Evolutionary conservation across 495 filamentous ascomycete species (phyloP).

Genomic region (Sordaria brevicollis): DNA sequence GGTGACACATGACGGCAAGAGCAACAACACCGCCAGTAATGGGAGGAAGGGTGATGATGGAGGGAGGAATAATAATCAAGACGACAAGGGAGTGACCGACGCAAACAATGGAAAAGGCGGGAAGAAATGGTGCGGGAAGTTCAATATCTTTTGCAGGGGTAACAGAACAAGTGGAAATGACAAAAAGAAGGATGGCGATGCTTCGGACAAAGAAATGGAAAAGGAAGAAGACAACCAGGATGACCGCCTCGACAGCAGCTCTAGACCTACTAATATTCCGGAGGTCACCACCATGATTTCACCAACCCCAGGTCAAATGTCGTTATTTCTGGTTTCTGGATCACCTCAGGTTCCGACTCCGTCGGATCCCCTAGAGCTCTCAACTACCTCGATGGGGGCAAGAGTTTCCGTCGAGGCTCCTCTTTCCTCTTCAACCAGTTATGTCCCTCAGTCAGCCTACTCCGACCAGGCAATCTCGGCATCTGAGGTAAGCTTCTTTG

Average conservation of each 20-base stretch:
- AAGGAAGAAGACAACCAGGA: slow-evolving; percentile 3
- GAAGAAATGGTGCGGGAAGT: slow-evolving; percentile 1
- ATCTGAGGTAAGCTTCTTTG: slow-evolving; percentile 6
- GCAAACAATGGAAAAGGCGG: slow-evolving; percentile 8
- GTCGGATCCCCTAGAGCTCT: background rate
- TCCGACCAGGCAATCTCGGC: background rate
- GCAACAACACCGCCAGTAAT: background rate
- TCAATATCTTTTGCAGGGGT: slow-evolving; percentile 3
- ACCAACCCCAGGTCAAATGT: background rate
- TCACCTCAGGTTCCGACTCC: background rate
- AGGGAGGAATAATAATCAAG: background rate
- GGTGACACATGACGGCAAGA: background rate
- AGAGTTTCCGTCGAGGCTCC: background rate
- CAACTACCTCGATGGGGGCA: background rate
- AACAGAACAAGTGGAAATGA: slow-evolving; percentile 7
- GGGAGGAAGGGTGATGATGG: background rate
- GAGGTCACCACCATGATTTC: slow-evolving; percentile 1
- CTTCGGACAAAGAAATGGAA: slow-evolving; percentile 1
- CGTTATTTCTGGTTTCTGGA: background rate
- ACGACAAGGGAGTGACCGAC: slow-evolving; percentile 1
- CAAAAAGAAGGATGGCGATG: slow-evolving; percentile 6
- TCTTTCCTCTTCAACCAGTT: background rate
- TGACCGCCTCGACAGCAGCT: slow-evolving; percentile 2
- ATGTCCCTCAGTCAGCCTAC: background rate
- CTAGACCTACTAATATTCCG: background rate